These are phyloP conservation scores for Grosmannia penicillata DNA, from an alignment of 2,329 filamentous ascomycete species.

Conservation along the genomic window DNA sequence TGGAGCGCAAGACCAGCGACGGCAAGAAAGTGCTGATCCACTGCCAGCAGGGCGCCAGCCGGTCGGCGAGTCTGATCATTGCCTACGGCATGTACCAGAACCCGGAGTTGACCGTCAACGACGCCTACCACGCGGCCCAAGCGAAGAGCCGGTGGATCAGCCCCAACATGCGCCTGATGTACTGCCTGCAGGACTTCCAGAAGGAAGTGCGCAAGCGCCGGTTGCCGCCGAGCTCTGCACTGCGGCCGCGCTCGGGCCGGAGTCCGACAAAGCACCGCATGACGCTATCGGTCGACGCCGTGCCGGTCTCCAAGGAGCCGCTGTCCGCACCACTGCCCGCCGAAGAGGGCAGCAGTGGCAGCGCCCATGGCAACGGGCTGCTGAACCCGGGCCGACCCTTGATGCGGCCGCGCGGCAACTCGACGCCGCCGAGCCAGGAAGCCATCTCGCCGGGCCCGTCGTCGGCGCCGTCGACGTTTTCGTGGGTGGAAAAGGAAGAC, in stretches of 20 bases:
- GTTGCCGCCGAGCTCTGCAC: conserved; percentile 26
- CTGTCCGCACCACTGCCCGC: conserved; percentile 45
- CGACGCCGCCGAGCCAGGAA: conserved; percentile 31
- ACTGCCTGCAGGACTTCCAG: conserved; percentile 72
- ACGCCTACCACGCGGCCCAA: conserved; percentile 71
- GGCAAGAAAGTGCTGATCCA: conserved; percentile 71
- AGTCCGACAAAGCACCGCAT: conserved; percentile 46
- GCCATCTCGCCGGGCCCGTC: conserved; percentile 47
- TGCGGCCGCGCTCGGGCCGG: conserved; percentile 33
- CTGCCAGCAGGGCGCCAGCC: conserved; percentile 74
- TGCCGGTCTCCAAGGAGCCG: conserved; percentile 39
- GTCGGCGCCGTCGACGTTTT: conserved; percentile 49
- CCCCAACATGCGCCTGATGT: conserved; percentile 84
- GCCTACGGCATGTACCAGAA: conserved; percentile 73
- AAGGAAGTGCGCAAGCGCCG: conserved; percentile 43
- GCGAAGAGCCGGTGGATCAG: conserved; percentile 76
- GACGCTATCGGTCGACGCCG: conserved; percentile 44
- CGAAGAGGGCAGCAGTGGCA: conserved; percentile 29
- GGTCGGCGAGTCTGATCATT: conserved; percentile 74
- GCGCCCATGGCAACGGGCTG: conserved; percentile 16
- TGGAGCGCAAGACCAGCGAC: conserved; percentile 55
- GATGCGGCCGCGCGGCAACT: conserved; percentile 34
- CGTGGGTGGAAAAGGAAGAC: conserved; percentile 39
- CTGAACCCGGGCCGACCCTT: conserved; percentile 25
- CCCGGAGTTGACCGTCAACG: conserved; percentile 62